Evolutionary conservation across 1,139 yeast species (phyloP), one percentile per base, ranked within the genome.

Genomic region (Candida freyschussii): DNA sequence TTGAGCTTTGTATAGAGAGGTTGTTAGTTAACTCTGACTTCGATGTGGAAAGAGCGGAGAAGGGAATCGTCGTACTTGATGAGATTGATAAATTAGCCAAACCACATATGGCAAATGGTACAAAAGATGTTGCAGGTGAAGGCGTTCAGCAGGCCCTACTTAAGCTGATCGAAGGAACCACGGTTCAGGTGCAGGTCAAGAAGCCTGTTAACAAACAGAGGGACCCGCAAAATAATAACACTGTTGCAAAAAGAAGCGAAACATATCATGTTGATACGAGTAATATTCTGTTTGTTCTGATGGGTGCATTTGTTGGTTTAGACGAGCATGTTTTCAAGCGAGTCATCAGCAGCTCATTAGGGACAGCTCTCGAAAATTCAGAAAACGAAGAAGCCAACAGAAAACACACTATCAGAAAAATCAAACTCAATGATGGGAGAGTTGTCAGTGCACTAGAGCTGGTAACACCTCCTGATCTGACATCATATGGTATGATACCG

Each of bases 261-360:
- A 56, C 59, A 0, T 67, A 60, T 40, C 60, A 64, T 8, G 56
- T 72, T 12, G 74, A 72, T 40, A 72, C 78, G 0, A 63, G 72
- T 4, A 69, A 72, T 41, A 67, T 72, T 10, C 42, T 72, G 19
- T 72, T 72, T 45, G 63, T 72, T 33, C 53, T 69, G 11, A 69
- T 71, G 69, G 78, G 78, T 18, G 78, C 78, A 0, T 72, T 72
- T 56, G 71, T 69, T 8, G 77, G 77, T 2, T 50, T 72, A 21
- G 76, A 71, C 40, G 57, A 59, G 30, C 64, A 68, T 33, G 55
- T 71, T 17, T 57, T 59, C 2, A 56, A 55, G 21, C 55, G 76
- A 38, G 46, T 64, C 9, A 44, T 44, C 15, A 37, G 36, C 10
- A 29, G 17, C 16, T 27, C 24, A 1, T 39, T 46, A 3, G 41